phyloP scores from a whole-genome alignment of 208 protist species.

The Leishmania braziliensis region DNA sequence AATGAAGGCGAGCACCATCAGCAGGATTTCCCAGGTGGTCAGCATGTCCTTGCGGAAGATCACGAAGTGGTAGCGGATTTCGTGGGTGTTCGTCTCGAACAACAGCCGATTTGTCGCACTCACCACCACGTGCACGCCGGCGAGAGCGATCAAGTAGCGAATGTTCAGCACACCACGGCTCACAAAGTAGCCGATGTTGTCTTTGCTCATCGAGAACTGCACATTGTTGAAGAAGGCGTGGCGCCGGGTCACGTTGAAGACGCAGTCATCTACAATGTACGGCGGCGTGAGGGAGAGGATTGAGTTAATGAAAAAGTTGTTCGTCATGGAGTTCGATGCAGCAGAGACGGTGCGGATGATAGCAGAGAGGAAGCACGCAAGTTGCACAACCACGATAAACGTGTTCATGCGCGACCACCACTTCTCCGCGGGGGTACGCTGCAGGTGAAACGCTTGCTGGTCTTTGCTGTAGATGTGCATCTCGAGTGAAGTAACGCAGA shows the following conservation, averaged over 20 bases:
- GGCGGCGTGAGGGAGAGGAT: slow-evolving; percentile 37
- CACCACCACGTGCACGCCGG: slow-evolving; percentile 46
- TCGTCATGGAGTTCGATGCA: slow-evolving; percentile 55
- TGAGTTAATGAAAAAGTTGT: slow-evolving; percentile 58
- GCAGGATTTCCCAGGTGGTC: slow-evolving; percentile 70
- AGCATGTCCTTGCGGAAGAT: slow-evolving; percentile 85
- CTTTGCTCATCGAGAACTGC: slow-evolving; percentile 36
- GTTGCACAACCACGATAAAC: slow-evolving; percentile 55
- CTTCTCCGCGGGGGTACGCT: slow-evolving; percentile 62
- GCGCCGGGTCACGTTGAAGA: slow-evolving; percentile 33
- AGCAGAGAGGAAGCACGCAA: slow-evolving; percentile 64
- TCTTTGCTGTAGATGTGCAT: slow-evolving; percentile 90
- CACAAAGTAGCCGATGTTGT: slow-evolving; percentile 78
- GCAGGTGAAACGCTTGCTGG: slow-evolving; percentile 76
- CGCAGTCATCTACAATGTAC: slow-evolving; percentile 39
- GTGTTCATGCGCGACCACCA: slow-evolving; percentile 72
- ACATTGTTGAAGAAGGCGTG: slow-evolving; percentile 68
- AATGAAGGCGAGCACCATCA: slow-evolving; percentile 64
- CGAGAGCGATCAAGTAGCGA: slow-evolving; percentile 66
- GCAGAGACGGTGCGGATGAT: slow-evolving; percentile 55
- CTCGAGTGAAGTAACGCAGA: not conserved
- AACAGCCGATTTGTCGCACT: slow-evolving; percentile 60
- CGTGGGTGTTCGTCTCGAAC: slow-evolving; percentile 72
- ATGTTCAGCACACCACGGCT: slow-evolving; percentile 66
- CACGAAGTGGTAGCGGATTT: slow-evolving; percentile 85